Percentiles rank a stretch among this genome's conserved stretches.
These are phyloP conservation scores for Rubus idaeus DNA, from an alignment of 306 rosid genomes.

Conservation along the genomic window DNA sequence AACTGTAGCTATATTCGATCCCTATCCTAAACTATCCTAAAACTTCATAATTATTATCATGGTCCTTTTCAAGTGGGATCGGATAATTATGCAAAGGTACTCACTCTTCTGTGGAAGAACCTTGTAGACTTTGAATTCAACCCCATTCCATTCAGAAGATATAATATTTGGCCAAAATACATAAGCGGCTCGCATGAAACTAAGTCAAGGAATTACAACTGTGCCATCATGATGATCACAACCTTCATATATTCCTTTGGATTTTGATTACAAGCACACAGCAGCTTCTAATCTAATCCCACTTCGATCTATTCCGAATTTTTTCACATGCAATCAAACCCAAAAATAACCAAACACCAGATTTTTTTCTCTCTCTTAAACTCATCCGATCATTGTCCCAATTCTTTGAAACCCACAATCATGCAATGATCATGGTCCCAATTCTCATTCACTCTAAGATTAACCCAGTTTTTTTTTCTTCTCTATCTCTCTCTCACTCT, in stretches of 20 bases:
- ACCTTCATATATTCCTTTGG: not conserved
- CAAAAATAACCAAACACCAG: no score
- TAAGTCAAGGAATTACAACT: constrained; percentile 33
- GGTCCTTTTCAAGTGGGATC: constrained; percentile 31
- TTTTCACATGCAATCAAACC: constrained; percentile 17
- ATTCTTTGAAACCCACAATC: no score
- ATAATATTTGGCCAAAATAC: constrained; percentile 10
- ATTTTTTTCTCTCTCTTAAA: no score
- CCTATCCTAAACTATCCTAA: constrained; percentile 12
- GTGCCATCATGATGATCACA: constrained; percentile 30
- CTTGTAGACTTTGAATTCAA: constrained; percentile 45
- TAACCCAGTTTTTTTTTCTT: no score
- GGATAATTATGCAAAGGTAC: constrained; percentile 27
- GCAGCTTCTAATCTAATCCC: not conserved
- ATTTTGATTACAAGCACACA: constrained; percentile 9
- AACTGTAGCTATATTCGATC: not conserved
- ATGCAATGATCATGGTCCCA: no score
- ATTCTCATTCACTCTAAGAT: no score
- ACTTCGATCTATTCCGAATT: constrained; percentile 1
- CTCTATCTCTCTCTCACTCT: no score
- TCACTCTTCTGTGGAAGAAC: not conserved
- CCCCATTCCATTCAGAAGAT: constrained; percentile 25
- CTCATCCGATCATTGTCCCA: no score
- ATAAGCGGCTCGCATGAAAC: constrained; percentile 27
- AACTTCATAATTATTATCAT: constrained; percentile 10